Conservation (phyloP, 2,329 filamentous ascomycete species). For the Emergomyces pasteurianus region DNA sequence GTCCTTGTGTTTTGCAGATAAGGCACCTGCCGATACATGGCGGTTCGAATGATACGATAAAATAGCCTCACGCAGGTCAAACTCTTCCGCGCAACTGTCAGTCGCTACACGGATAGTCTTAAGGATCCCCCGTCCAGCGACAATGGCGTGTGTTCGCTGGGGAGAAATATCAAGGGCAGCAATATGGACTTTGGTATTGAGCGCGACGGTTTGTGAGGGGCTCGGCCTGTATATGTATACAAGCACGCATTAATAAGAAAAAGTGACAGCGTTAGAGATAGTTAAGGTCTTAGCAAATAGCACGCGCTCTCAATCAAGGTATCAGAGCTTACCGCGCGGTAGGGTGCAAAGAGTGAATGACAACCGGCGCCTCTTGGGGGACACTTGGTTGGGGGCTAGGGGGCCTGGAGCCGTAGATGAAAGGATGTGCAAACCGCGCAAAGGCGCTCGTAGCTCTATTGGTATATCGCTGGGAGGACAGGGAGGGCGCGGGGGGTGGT, state of each 20-base stretch:
- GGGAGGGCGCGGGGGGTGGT: constrained; percentile 21
- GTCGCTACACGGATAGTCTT: constrained; percentile 51
- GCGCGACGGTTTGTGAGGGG: constrained; percentile 44
- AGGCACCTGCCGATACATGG: constrained; percentile 30
- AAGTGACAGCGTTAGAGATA: not conserved
- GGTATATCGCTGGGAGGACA: constrained; percentile 30
- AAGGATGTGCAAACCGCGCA: constrained; percentile 43
- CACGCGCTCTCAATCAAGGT: not conserved
- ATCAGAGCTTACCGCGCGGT: constrained; percentile 27
- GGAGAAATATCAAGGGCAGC: constrained; percentile 52
- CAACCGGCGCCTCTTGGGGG: constrained; percentile 18
- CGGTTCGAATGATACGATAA: constrained; percentile 45
- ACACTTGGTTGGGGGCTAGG: constrained; percentile 39
- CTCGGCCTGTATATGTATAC: constrained; percentile 26
- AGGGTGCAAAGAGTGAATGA: constrained; percentile 23
- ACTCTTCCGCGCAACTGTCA: constrained; percentile 47
- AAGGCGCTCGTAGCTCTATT: constrained; percentile 35
- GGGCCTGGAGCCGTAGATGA: constrained; percentile 42
- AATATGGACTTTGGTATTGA: constrained; percentile 54
- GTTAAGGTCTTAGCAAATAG: not conserved
- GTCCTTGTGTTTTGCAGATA: constrained; percentile 42
- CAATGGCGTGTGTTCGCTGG: constrained; percentile 49
- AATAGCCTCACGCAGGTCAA: constrained; percentile 51
- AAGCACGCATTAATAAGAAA: not conserved
- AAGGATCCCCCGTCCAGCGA: constrained; percentile 54